Percentiles rank a stretch among this genome's conserved stretches.
phyloP scores from a whole-genome alignment of 2,329 filamentous ascomycete species.

The Phaeosphaeria sp. region DNA sequence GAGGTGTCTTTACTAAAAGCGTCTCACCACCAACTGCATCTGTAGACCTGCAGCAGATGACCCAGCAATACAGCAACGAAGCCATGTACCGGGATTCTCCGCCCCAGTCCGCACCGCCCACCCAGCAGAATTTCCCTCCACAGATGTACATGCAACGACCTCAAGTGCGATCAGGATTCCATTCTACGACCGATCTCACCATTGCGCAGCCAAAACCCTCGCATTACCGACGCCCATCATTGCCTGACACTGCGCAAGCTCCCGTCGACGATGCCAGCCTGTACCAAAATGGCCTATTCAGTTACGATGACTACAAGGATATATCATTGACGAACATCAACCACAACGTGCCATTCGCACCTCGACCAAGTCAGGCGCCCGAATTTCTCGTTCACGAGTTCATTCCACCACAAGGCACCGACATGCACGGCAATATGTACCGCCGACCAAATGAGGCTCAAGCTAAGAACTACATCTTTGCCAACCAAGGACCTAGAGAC shows the following conservation, averaged over 20 bases:
- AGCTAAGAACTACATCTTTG: constrained; percentile 57
- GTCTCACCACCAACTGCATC: constrained; percentile 58
- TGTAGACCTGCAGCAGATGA: constrained; percentile 38
- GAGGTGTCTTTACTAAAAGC: constrained; percentile 40
- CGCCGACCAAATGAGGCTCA: constrained; percentile 41
- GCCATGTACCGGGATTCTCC: constrained; percentile 55
- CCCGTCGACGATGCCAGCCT: constrained; percentile 33
- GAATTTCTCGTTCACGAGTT: constrained; percentile 57
- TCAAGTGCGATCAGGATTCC: constrained; percentile 41
- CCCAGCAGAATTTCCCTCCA: constrained; percentile 55
- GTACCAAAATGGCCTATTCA: constrained; percentile 27
- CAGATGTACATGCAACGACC: constrained; percentile 46
- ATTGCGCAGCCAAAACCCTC: constrained; percentile 45
- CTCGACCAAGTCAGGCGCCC: constrained; percentile 29
- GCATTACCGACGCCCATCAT: constrained; percentile 45
- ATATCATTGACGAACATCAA: constrained; percentile 38
- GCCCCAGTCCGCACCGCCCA: constrained; percentile 58
- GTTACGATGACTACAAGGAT: constrained; percentile 39
- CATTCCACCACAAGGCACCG: constrained; percentile 52
- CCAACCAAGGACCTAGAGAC: constrained; percentile 55
- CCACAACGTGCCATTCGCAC: constrained; percentile 44
- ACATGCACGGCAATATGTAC: constrained; percentile 33
- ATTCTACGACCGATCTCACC: constrained; percentile 44
- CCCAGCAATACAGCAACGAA: constrained; percentile 41
- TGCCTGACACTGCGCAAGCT: constrained; percentile 39